These are phyloP conservation scores for Exophiala mesophila DNA, from an alignment of 2,329 filamentous ascomycete genomes.

Conservation along the genomic window DNA sequence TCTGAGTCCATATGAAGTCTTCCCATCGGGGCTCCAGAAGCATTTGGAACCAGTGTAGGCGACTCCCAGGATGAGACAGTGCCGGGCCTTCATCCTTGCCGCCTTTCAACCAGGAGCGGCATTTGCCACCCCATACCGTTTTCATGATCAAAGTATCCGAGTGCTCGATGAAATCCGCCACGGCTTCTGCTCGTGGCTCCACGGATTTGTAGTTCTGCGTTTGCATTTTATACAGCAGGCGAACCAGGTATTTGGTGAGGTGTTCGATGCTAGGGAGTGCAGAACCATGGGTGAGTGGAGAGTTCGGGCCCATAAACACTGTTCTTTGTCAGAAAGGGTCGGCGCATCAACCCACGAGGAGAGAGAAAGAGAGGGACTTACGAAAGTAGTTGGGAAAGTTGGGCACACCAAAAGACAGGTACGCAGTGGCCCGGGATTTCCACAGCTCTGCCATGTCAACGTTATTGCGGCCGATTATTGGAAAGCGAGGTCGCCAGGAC, in stretches of 20 bases:
- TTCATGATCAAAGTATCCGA: conserved; percentile 44
- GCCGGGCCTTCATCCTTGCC: conserved; percentile 39
- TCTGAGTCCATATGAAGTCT: conserved; percentile 32
- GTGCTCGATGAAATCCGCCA: conserved; percentile 34
- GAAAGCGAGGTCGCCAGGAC: conserved; percentile 38
- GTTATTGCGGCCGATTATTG: conserved; percentile 33
- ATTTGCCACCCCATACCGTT: conserved; percentile 44
- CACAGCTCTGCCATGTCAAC: conserved; percentile 41
- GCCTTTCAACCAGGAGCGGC: conserved; percentile 39
- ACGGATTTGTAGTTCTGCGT: conserved; percentile 39
- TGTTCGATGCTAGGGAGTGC: conserved; percentile 39
- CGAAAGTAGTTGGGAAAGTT: conserved; percentile 21
- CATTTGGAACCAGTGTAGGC: conserved; percentile 44
- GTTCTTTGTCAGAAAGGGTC: conserved; percentile 23
- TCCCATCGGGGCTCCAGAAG: conserved; percentile 39
- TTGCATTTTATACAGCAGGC: conserved; percentile 35
- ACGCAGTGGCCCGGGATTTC: conserved; percentile 27
- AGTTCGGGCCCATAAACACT: conserved; percentile 26
- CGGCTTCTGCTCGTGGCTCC: conserved; percentile 29
- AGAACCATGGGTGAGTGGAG: conserved; percentile 42
- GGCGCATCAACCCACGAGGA: conserved; percentile 19
- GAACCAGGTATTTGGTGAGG: conserved; percentile 37
- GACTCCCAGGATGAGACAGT: conserved; percentile 47
- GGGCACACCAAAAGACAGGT: conserved; percentile 23
- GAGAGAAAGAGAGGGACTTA: conserved; percentile 19